Evolutionary conservation across 2,329 filamentous ascomycete genomes (phyloP).

Genomic region (Tolypocladium tropicale): DNA sequence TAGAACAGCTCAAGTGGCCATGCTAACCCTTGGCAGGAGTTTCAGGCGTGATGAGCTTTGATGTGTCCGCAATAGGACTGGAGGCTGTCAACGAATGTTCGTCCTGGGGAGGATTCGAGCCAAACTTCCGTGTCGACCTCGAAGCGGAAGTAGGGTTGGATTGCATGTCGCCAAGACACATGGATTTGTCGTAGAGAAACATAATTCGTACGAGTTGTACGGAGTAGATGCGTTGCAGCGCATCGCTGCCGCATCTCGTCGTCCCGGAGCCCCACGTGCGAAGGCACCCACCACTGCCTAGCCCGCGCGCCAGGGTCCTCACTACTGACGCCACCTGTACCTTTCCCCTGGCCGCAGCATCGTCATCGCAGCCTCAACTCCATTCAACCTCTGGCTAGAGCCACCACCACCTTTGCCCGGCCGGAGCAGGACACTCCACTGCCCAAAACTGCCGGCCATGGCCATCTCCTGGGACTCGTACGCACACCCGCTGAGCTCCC

Average conservation of each 20-base stretch:
- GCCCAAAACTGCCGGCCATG: not conserved
- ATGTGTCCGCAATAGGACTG: not conserved
- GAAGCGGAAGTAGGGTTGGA: not conserved
- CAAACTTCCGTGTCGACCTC: not conserved
- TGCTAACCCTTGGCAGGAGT: too few relatives aligned
- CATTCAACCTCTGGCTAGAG: not conserved
- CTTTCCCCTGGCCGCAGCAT: not conserved
- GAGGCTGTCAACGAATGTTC: not conserved
- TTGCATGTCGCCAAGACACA: too few relatives aligned
- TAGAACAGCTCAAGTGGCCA: too few relatives aligned
- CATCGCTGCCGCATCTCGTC: too few relatives aligned
- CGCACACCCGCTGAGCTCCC: not conserved
- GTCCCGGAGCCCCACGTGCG: not conserved
- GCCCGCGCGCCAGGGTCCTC: not conserved
- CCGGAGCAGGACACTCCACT: not conserved
- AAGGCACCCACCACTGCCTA: not conserved
- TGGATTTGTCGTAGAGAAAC: too few relatives aligned
- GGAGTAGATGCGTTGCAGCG: too few relatives aligned
- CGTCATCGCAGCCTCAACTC: not conserved
- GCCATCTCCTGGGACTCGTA: constrained; percentile 7
- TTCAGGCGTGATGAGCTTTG: not conserved
- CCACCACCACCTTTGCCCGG: too few relatives aligned
- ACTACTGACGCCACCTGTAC: not conserved
- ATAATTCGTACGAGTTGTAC: too few relatives aligned
- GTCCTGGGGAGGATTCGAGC: not conserved